phyloP scores from a whole-genome alignment of 805 yeast genomes.

The Candida sphagnicola region DNA sequence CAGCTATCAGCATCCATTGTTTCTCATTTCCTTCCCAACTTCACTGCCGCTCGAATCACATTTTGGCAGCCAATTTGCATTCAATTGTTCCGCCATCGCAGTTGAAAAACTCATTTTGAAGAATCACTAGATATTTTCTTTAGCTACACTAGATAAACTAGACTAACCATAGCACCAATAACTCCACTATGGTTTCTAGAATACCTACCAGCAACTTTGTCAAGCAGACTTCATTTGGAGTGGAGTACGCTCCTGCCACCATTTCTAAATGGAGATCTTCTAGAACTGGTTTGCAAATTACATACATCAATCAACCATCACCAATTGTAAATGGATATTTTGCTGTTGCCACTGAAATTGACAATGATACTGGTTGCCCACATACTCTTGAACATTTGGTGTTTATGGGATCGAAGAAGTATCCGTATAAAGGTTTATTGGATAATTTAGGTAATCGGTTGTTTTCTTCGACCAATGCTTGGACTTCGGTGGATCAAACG shows the following conservation, averaged over 20 bases:
- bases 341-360: conserved; percentile 91
- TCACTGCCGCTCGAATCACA: no score
- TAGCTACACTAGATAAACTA: no score
- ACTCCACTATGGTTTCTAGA: conserved; percentile 1
- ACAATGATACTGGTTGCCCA: conserved; percentile 86
- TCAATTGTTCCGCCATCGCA: no score
- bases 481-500: conserved; percentile 96
- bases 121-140: not conserved
- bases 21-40: no score
- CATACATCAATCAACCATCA: conserved; percentile 71
- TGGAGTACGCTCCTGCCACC: conserved; percentile 70
- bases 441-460: conserved; percentile 84
- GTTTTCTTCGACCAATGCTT: conserved; percentile 87
- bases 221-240: conserved; percentile 46
- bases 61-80: no score
- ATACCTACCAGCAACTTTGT: conserved; percentile 12
- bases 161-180: no score
- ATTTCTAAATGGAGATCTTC: conserved; percentile 74
- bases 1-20: no score
- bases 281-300: conserved; percentile 79
- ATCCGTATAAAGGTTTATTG: conserved; percentile 87
- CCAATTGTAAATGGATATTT: conserved; percentile 92
- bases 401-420: conserved; percentile 88
- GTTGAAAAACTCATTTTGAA: not conserved
- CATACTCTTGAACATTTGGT: conserved; percentile 93